Evolutionary conservation across 2,329 filamentous ascomycete genomes (phyloP).

Genomic region (Fusarium xyrophilum): DNA sequence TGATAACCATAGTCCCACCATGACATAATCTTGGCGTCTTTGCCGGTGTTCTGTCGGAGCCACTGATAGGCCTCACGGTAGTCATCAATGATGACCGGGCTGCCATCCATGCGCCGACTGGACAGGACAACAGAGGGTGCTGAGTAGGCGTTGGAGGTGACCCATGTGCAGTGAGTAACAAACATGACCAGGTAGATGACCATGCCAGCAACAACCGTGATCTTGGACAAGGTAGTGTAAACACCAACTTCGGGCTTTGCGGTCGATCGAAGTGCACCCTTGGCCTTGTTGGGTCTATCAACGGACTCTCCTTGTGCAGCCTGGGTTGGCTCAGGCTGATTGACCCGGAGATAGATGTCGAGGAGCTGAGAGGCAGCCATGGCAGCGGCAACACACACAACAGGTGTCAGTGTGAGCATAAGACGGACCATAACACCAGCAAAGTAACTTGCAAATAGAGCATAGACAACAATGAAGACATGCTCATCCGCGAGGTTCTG

Average conservation of each 20-base stretch:
- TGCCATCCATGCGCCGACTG: constrained; percentile 89
- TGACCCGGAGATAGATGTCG: constrained; percentile 78
- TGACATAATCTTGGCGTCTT: constrained; percentile 98
- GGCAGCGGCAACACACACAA: constrained; percentile 93
- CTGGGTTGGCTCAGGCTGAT: constrained; percentile 64
- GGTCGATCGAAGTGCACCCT: constrained; percentile 69
- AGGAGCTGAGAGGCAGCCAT: constrained; percentile 87
- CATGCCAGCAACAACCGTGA: constrained; percentile 74
- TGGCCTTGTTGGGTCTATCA: constrained; percentile 65
- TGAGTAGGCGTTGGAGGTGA: constrained; percentile 98
- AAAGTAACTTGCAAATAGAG: constrained; percentile 97
- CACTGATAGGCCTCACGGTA: constrained; percentile 99
- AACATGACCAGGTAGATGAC: constrained; percentile 88
- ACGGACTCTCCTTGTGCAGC: constrained; percentile 49
- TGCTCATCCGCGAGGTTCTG: constrained; percentile 92
- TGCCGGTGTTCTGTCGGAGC: constrained; percentile 94
- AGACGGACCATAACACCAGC: constrained; percentile 99
- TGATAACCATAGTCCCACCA: constrained; percentile 99
- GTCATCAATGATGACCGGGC: constrained; percentile 98
- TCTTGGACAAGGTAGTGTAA: constrained; percentile 80
- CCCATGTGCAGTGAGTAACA: constrained; percentile 98
- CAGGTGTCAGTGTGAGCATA: constrained; percentile 95
- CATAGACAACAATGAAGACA: constrained; percentile 96
- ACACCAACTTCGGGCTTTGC: constrained; percentile 81
- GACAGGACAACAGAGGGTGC: constrained; percentile 97